phyloP scores from a whole-genome alignment of 164 flowering plant species.

The Akebia trifoliata region DNA sequence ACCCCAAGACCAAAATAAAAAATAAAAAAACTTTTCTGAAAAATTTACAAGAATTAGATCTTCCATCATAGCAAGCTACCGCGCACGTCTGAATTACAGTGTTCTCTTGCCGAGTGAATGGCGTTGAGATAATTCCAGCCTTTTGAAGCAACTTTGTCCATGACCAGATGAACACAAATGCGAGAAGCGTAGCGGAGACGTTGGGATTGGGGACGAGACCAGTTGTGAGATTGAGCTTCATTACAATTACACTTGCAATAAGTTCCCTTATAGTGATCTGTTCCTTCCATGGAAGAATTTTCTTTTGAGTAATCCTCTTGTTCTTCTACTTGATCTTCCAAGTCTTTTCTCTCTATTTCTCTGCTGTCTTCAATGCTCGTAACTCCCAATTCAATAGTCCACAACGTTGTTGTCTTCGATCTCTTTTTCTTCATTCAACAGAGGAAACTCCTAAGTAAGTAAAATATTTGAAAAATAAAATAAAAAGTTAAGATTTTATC shows the following conservation, averaged over 20 bases:
- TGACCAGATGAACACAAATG: constrained; percentile 58
- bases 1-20: background rate
- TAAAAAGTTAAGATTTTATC: background rate
- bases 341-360: constrained; percentile 22
- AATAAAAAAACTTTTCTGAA: background rate
- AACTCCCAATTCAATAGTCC: constrained; percentile 1
- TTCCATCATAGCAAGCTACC: constrained; percentile 78
- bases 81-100: constrained; percentile 91
- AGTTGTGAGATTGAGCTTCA: constrained; percentile 84
- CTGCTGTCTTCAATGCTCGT: constrained; percentile 23
- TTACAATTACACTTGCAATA: constrained; percentile 68
- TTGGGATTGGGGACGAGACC: constrained; percentile 81
- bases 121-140: constrained; percentile 44
- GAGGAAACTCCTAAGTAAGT: background rate
- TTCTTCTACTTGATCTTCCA: constrained; percentile 21
- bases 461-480: background rate
- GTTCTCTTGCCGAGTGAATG: constrained; percentile 88
- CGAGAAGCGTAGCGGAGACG: constrained; percentile 89
- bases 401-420: background rate
- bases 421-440: constrained; percentile 6
- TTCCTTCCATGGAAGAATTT: constrained; percentile 60
- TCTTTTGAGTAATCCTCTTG: constrained; percentile 16
- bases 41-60: background rate
- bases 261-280: constrained; percentile 77
- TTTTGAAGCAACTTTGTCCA: constrained; percentile 69